phyloP scores from a whole-genome alignment of 2,329 filamentous ascomycete genomes.

The Rutstroemia sp. region DNA sequence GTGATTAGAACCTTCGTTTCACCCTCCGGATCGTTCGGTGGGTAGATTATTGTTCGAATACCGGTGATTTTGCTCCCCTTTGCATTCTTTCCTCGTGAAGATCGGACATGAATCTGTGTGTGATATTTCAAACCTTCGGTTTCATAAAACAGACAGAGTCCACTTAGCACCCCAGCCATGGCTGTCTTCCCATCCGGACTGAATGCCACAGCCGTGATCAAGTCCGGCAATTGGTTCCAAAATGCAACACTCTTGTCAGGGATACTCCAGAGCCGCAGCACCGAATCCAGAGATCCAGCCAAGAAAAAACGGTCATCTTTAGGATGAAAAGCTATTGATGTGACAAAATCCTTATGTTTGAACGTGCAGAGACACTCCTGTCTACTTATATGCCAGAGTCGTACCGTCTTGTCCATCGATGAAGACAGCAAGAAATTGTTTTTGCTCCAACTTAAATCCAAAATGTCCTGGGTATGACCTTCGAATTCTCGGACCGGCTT shows the following conservation, averaged over 20 bases:
- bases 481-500: constrained; percentile 73
- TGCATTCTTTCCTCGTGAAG: constrained; percentile 83
- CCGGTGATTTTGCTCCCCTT: constrained; percentile 97
- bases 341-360: constrained; percentile 91
- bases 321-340: constrained; percentile 90
- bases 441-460: constrained; percentile 97
- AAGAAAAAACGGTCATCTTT: constrained; percentile 94
- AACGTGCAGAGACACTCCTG: constrained; percentile 86
- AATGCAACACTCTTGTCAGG: constrained; percentile 91
- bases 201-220: constrained; percentile 91
- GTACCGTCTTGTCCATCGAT: constrained; percentile 96
- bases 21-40: constrained; percentile 43
- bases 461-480: constrained; percentile 76
- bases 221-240: constrained; percentile 67
- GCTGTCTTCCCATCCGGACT: constrained; percentile 84
- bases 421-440: constrained; percentile 95
- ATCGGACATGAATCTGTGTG: constrained; percentile 87
- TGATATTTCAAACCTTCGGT: constrained; percentile 82
- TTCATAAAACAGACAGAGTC: constrained; percentile 83
- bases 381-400: constrained; percentile 84
- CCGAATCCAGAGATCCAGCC: constrained; percentile 83
- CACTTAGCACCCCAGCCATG: constrained; percentile 81
- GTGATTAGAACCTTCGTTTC: constrained; percentile 82
- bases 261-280: constrained; percentile 89
- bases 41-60: constrained; percentile 66